Evolutionary conservation across 2,329 filamentous ascomycete species (phyloP).

Genomic region (Clonostachys sp.): DNA sequence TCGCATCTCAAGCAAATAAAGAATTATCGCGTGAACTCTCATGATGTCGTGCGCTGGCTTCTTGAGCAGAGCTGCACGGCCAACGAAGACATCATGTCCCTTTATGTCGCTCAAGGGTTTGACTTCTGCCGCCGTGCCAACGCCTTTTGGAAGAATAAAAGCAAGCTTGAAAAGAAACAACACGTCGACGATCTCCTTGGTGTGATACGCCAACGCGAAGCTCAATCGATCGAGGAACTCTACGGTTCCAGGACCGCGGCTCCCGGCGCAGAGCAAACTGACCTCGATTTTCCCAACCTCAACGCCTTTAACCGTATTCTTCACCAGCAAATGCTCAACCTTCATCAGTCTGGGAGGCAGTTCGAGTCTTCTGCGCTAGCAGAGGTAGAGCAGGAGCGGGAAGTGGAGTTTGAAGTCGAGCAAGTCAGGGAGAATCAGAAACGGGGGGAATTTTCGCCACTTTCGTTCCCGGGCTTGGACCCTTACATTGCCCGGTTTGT

Average conservation of each 20-base stretch:
- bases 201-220: constrained; percentile 24
- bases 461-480: constrained; percentile 40
- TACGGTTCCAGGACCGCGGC: background rate
- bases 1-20: constrained; percentile 1
- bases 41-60: constrained; percentile 47
- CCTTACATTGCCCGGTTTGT: constrained; percentile 38
- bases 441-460: constrained; percentile 28
- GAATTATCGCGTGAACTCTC: constrained; percentile 4
- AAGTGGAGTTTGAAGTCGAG: constrained; percentile 55
- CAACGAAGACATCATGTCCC: constrained; percentile 52
- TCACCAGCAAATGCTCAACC: too few relatives aligned
- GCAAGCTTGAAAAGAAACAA: constrained; percentile 9
- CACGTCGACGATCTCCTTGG: constrained; percentile 12
- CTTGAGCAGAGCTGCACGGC: constrained; percentile 57
- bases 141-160: constrained; percentile 33
- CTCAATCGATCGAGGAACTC: constrained; percentile 25
- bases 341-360: too few relatives aligned
- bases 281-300: background rate
- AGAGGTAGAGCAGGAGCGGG: constrained; percentile 56
- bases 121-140: constrained; percentile 56
- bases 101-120: constrained; percentile 55
- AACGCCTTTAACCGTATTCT: constrained; percentile 10
- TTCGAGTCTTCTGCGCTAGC: constrained; percentile 36
- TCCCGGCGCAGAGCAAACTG: too few relatives aligned
- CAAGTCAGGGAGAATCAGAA: constrained; percentile 49